These are phyloP conservation scores for Solanum corneliomulleri DNA, from an alignment of 257 asterid genomes.

Conservation along the genomic window DNA sequence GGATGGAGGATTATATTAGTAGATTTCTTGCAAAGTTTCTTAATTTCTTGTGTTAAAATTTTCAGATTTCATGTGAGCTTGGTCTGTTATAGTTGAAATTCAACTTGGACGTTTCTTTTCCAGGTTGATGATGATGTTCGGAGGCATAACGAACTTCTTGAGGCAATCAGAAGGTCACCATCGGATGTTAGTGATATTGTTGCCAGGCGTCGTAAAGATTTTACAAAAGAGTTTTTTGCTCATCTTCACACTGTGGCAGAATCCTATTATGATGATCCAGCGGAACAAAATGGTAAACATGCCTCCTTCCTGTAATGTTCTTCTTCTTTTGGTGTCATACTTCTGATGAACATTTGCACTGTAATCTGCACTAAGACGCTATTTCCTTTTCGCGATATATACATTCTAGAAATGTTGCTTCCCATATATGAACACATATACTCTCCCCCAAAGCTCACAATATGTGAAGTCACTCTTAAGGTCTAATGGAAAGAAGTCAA, in stretches of 20 bases:
- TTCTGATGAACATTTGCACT: background rate
- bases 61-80: background rate
- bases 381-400: background rate
- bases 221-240: constrained; percentile 81
- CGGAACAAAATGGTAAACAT: constrained; percentile 66
- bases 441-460: background rate
- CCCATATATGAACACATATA: background rate
- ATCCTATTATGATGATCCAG: constrained; percentile 60
- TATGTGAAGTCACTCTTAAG: background rate
- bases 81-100: background rate
- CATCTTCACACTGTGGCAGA: constrained; percentile 76
- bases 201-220: constrained; percentile 84
- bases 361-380: background rate
- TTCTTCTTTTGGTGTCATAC: background rate
- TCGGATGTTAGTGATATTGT: constrained; percentile 65
- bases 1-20: background rate
- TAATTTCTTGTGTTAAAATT: background rate
- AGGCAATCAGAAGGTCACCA: constrained; percentile 45
- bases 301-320: background rate
- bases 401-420: background rate
- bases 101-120: constrained; percentile 4
- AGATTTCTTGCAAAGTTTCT: background rate
- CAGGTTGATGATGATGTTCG: constrained; percentile 80
- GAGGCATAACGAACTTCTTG: constrained; percentile 76
- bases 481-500: background rate